Evolutionary conservation across 2,329 filamentous ascomycete species (phyloP), one percentile per base, ranked within the genome.

Genomic region (Arthroderma uncinatum): DNA sequence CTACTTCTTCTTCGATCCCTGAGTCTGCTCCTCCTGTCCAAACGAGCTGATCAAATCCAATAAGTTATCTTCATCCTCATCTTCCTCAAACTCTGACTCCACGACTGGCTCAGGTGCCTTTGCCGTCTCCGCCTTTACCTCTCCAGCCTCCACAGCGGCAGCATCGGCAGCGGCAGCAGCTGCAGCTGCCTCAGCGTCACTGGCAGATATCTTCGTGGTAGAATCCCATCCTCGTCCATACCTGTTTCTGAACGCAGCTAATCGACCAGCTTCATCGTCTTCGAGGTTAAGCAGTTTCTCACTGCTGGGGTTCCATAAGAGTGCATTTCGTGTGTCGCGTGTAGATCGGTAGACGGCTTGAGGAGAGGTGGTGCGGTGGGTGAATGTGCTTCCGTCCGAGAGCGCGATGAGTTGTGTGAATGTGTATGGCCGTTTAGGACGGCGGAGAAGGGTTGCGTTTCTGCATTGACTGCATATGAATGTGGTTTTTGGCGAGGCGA

Each of bases 361-460:
- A 1, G 76, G 76, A 4, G 76, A 78, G 50, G 74, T 77, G 42
- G 76, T 78, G 63, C 76, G 76, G 63, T 76, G 74, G 16, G 71
- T 72, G 68, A 76, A 97, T 59, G 91, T 87, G 67, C 83, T 87
- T 65, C 93, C 93, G 77, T 98, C 93, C 40, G 86, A 89, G 62
- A 97, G 85, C 56, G 90, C 91, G 64, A 98, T 79, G 60, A 98
- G 82, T 75, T 98, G 93, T n/a, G 92, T 96, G 79, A 96, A 97
- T 64, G 86, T 89, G 79, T 96, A 97, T 42, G 93, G 92, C 4
- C 91, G 83, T 68, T 90, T 87, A n/a, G 90, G 90, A 14, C 93
- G 89, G 61, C 81, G 81, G 68, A 97, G 82, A 62, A 95, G 86
- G 23, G 87, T 90, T 55, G 93, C 93, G 70, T 89, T 83, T 60